Evolutionary conservation across 108 stramenopile genomes (phyloP), one percentile per base, ranked within the genome.

Genomic region (Cyclotella baltica): DNA sequence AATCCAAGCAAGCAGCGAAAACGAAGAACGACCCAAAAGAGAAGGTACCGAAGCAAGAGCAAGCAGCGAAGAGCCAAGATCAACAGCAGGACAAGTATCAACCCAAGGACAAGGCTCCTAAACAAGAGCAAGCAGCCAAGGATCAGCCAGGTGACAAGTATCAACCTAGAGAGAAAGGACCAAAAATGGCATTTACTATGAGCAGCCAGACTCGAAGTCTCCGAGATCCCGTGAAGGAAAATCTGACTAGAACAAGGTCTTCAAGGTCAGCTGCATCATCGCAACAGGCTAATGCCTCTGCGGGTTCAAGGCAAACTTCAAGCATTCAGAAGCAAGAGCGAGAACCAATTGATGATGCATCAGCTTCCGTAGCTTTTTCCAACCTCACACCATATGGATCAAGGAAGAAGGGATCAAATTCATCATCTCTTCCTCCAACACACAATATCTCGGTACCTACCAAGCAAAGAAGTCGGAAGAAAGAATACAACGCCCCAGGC

Each of bases 291-390:
- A 52, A n/a, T n/a, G n/a, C n/a, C n/a, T n/a, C n/a, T n/a, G n/a
- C n/a, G n/a, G n/a, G n/a, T n/a, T n/a, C n/a, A n/a, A n/a, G n/a
- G n/a, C n/a, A n/a, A n/a, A n/a, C n/a, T n/a, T n/a, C n/a, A n/a
- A n/a, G n/a, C n/a, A n/a, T n/a, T n/a, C n/a, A 52, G 51, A 52
- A 52, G 51, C 11, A n/a, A 20, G 51, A 43, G 40, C 40, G n/a
- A n/a, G 51, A 52, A n/a, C 51, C 51, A 52, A 10, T n/a, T 4
- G 51, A 52, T n/a, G 51, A 52, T 13, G n/a, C n/a, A 4, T n/a
- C 11, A 4, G 11, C 51, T n/a, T 10, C 51, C n/a, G 4, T n/a
- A 52, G 4, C 11, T 10, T n/a, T 13, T 6, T 43, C 40, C 40
- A 43, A 43, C 10, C 6, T 6, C 40, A 43, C 6, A 43, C 13